Base-by-base conservation (phyloP, 257 asterid species). In the Lycium ferocissimum region DNA sequence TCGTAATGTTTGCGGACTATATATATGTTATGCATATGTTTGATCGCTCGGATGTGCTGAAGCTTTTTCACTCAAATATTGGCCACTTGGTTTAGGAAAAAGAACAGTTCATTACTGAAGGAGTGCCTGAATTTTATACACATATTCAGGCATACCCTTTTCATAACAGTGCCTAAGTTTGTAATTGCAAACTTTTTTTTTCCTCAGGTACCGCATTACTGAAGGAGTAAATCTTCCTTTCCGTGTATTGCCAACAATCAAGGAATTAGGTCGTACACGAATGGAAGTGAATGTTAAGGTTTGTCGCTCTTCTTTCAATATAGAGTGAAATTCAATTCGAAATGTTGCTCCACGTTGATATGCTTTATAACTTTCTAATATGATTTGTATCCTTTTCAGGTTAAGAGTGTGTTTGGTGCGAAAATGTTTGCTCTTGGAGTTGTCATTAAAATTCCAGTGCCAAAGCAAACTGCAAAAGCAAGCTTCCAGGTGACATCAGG, bases 271-370 rank as follows among this genome's bases (percentile, higher is more conserved):
- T 78, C 95, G 99, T 66, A 95, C 99, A 62, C 98, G 99, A 85
- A 94, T 97, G 98, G 99, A 97, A 92, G 98, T 97, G 89, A 97
- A 97, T 87, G 98, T 97, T 35, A 97, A 95, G 99, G 99, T 95
- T 88, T 85, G 95, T 88, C 37, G 79, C 67, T 87, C 82, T 83
- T 72, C 82, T 80, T 84, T 84, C 82, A 58, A 40, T 53, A 53
- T 78, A 53, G 26, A 53, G 26, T 53, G 43, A 33, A 72, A 53
- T 80, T 43, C 59, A 51, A 54, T 71, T 82, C 3, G 15, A 40
- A 45, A 9, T 11, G 6, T 33, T 73, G 80, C 5, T 37, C 33
- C 47, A 26, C 12, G 1, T 26, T 13, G 15, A 14, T 76, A 53
- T 14, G 6, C 26, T 26, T 7, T 76, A 76, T 22, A 51, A 51